These are phyloP conservation scores for Dryadomyces sulphureus DNA, from an alignment of 2,329 filamentous ascomycete genomes.

Conservation along the genomic window DNA sequence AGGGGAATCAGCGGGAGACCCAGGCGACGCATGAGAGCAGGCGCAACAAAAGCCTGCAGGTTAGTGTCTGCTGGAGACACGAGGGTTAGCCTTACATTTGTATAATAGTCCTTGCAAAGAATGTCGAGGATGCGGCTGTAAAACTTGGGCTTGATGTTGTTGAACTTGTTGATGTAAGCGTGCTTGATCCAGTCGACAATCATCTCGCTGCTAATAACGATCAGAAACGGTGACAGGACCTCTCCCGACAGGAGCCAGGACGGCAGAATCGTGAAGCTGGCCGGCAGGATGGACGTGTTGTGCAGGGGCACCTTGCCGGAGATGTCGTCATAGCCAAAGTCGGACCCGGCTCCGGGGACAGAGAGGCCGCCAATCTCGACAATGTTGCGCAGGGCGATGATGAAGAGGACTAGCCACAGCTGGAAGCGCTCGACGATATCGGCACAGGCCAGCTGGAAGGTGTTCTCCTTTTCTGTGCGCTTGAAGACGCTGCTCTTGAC, in stretches of 20 bases:
- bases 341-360: conserved; percentile 37
- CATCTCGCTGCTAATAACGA: conserved; percentile 94
- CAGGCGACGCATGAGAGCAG: conserved; percentile 76
- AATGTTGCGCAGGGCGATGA: conserved; percentile 91
- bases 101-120: conserved; percentile 94
- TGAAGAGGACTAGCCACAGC: conserved; percentile 91
- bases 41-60: conserved; percentile 66
- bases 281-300: conserved; percentile 64
- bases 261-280: conserved; percentile 81
- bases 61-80: neutral
- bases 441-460: conserved; percentile 91
- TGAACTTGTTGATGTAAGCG: conserved; percentile 96
- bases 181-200: conserved; percentile 95
- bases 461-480: conserved; percentile 93
- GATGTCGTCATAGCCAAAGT: conserved; percentile 27
- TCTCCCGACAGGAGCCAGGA: conserved; percentile 65
- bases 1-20: conserved; percentile 85
- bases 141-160: conserved; percentile 83
- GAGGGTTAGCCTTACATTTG: conserved; percentile 44
- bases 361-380: conserved; percentile 86
- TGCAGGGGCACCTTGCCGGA: conserved; percentile 45
- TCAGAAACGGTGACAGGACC: conserved; percentile 79
- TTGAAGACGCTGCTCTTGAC: conserved; percentile 99
- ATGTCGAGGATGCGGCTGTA: conserved; percentile 88
- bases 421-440: conserved; percentile 97